Conservation (phyloP, 805 yeast genomes). For the Candida sanyiensis region DNA sequence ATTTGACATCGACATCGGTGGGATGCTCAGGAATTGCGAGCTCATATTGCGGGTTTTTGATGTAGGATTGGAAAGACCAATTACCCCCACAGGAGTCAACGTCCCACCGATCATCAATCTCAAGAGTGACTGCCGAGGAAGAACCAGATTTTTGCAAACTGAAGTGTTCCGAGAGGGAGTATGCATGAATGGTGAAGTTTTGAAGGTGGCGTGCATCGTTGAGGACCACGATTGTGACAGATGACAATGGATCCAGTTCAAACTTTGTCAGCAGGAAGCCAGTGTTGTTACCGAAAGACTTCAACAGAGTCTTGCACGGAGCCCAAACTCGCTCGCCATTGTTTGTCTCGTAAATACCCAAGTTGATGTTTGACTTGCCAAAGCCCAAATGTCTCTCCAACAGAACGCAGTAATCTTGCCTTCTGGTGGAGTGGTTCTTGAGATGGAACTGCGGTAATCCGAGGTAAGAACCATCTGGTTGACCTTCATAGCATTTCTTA, state of each 20-base stretch:
- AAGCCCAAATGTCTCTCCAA: slow-evolving; percentile 43
- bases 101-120: slow-evolving; percentile 41
- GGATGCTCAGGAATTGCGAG: slow-evolving; percentile 25
- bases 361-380: slow-evolving; percentile 19
- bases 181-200: slow-evolving; percentile 21
- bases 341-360: slow-evolving; percentile 27
- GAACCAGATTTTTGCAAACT: slow-evolving; percentile 29
- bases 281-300: slow-evolving; percentile 29
- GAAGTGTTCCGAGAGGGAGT: slow-evolving; percentile 11
- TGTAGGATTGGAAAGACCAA: slow-evolving; percentile 41
- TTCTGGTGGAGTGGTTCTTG: slow-evolving; percentile 25
- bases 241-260: slow-evolving; percentile 21
- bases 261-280: slow-evolving; percentile 35
- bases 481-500: slow-evolving; percentile 6
- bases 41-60: slow-evolving; percentile 51
- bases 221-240: slow-evolving; percentile 28
- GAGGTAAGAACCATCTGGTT: slow-evolving; percentile 12
- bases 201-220: slow-evolving; percentile 10
- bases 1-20: slow-evolving; percentile 16
- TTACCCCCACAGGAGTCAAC: slow-evolving; percentile 46
- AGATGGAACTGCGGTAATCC: slow-evolving; percentile 42
- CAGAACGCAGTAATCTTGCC: slow-evolving; percentile 39
- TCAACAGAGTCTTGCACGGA: slow-evolving; percentile 5
- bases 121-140: slow-evolving; percentile 18
- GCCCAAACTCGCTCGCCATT: slow-evolving; percentile 28